Base-by-base conservation (phyloP, 1,284 basidiomycete genomes). In the Rhodotorula mucilaginosa region DNA sequence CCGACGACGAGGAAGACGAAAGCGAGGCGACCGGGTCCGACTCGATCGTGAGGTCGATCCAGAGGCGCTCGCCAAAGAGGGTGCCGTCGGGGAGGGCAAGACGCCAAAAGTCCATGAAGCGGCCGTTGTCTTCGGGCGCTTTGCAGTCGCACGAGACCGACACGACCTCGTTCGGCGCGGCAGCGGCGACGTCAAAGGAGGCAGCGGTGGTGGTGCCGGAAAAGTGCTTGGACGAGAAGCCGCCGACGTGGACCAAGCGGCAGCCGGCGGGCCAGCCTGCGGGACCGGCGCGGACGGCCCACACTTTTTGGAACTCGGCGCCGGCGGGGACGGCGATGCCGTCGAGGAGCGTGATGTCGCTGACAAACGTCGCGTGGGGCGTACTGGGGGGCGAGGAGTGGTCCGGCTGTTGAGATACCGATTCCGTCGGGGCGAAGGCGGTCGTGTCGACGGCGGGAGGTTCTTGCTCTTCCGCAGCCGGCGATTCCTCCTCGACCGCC, bases 291-390 rank as follows among this genome's bases (percentile, higher is more conserved):
- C 58, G 59, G 10, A 79, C 75, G 23, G 58, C 59, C 78, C 78
- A 79, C 26, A 77, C 68, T 63, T 78, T 77, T 60, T 51, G 52
- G 62, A 74, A 74, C 51, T 65, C 61, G 48, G 67, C 67, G 6
- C 78, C 78, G 49, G 77, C 67, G 6, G 76, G 68, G 8, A 79
- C 76, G 48, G 74, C 26, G 19, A 74, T 64, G 29, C 77, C 76
- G 61, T 79, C 78, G 23, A 58, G 58, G 47, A 77, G 70, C 8
- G 77, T 79, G 58, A 79, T 67, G 57, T 74, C 75, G 52, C 64
- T 62, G 58, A 76, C 68, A 63, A 73, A 77, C 19, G 68, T 57
- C 47, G 29, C 64, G 47, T 57, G 64, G 6, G 31, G 64, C 48
- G 34, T n/a, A 2, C 58, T 46, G 13, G 15, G 46, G 15, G 15